Base-by-base conservation (phyloP, 2,329 filamentous ascomycete species). In the Periconia macrospinosa region DNA sequence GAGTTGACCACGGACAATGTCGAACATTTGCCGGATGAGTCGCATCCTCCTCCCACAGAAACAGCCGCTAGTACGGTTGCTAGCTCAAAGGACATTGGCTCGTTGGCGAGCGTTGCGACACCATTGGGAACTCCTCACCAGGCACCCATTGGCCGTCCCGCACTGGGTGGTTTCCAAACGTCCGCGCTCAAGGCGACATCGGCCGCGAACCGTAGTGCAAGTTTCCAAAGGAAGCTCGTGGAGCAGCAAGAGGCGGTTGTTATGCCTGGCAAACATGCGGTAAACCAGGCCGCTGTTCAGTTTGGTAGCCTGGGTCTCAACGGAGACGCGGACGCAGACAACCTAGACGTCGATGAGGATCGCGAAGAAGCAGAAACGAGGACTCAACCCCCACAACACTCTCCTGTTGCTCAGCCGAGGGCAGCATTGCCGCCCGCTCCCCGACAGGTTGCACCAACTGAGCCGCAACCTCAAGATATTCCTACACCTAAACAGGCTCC, bases 241-340 rank as follows among this genome's bases (percentile, higher is more conserved):
- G 92, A 97, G 66, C 94, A 99, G 72, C 92, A 96, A 75, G 94
- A 99, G 78, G 91, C 94, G 54, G 94, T 99, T 41, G 92, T 96
- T 60, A 97, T 99, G 93, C 94, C 94, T 44, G 92, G 91, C 55
- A 96, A 97, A 79, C 92, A 94, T 63, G 92, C 94, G 49, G 89
- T 99, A 27, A 93, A 97, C 72, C 88, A 92, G 66, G 86, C 93
- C 61, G 90, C 92, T 47, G 92, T 99, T 46, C 93, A 97, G 72
- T 99, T 99, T 73, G 94, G 94, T 59, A 95, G 92, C 73, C 91
- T 99, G 81, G 95, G 89, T 69, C 76, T 99, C 67, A 92, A 90
- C 70, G 92, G 87, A 49, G 84, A 84, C 56, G 70, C 76, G 54
- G 89, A 92, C 46, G 33, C 33, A 37, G 67, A 68, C 27, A 89